These are phyloP conservation scores for Helicocarpus griseus DNA, from an alignment of 2,329 filamentous ascomycete species.

Conservation along the genomic window DNA sequence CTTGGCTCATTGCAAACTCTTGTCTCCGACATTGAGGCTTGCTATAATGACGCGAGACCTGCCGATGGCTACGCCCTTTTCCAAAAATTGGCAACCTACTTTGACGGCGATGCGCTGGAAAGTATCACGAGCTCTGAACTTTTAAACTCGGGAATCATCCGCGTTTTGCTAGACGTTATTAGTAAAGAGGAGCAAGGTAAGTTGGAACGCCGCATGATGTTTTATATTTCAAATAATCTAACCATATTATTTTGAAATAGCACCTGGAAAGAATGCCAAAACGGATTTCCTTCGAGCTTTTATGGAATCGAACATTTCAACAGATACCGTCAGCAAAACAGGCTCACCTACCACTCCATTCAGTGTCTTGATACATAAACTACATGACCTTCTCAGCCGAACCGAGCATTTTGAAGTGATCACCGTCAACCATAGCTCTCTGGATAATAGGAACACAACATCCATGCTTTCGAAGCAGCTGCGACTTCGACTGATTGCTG, in stretches of 20 bases:
- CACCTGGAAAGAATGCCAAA: slow-evolving; percentile 46
- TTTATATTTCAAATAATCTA: slow-evolving; percentile 3
- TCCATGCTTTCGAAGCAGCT: slow-evolving; percentile 97
- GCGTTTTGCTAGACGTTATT: slow-evolving; percentile 72
- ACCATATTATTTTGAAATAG: not conserved
- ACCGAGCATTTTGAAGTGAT: slow-evolving; percentile 97
- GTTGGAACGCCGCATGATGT: slow-evolving; percentile 2
- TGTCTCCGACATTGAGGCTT: slow-evolving; percentile 60
- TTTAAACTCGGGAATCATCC: slow-evolving; percentile 80
- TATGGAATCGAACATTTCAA: slow-evolving; percentile 60
- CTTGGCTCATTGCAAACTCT: slow-evolving; percentile 62
- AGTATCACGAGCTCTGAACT: slow-evolving; percentile 94
- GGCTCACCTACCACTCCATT: slow-evolving; percentile 71
- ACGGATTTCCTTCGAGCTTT: slow-evolving; percentile 84
- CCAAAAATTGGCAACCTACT: slow-evolving; percentile 65
- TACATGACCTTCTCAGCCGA: slow-evolving; percentile 90
- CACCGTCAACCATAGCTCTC: slow-evolving; percentile 70
- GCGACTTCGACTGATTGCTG: slow-evolving; percentile 75
- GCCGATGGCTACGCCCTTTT: slow-evolving; percentile 58
- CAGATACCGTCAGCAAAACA: slow-evolving; percentile 50
- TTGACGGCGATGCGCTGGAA: slow-evolving; percentile 78
- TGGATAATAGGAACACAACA: slow-evolving; percentile 53
- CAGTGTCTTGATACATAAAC: slow-evolving; percentile 81
- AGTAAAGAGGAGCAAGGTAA: slow-evolving; percentile 50
- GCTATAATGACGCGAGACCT: slow-evolving; percentile 48